These are phyloP conservation scores for Parietaria judaica DNA, from an alignment of 306 rosid genomes.

Conservation along the genomic window DNA sequence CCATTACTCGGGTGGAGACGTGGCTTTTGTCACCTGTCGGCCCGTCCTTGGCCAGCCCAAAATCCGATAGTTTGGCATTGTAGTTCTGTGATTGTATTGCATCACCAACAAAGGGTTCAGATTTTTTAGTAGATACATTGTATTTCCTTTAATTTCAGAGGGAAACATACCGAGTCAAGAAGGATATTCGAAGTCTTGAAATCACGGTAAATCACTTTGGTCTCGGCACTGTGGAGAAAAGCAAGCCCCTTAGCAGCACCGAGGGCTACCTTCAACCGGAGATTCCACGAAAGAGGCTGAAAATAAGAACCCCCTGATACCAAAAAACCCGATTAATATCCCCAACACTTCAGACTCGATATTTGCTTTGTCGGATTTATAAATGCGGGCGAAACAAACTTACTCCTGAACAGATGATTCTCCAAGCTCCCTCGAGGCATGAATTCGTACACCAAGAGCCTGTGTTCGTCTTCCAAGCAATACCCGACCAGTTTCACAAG, in stretches of 20 bases:
- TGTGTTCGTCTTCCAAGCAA: slow-evolving; percentile 49
- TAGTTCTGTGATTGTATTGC: slow-evolving; percentile 27
- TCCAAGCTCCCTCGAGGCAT: slow-evolving; percentile 54
- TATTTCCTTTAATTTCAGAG: too few species aligned
- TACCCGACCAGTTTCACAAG: slow-evolving; percentile 43
- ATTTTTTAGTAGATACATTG: neutral
- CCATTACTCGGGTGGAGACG: slow-evolving; percentile 48
- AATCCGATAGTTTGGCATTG: slow-evolving; percentile 46
- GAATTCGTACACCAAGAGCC: slow-evolving; percentile 47
- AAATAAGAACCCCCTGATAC: slow-evolving; percentile 43
- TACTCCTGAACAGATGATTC: slow-evolving; percentile 47
- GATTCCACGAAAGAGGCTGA: slow-evolving; percentile 50
- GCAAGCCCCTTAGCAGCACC: slow-evolving; percentile 52
- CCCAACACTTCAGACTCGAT: neutral
- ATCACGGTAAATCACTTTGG: slow-evolving; percentile 40
- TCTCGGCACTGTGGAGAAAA: slow-evolving; percentile 42
- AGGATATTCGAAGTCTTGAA: slow-evolving; percentile 43
- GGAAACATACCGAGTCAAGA: slow-evolving; percentile 34
- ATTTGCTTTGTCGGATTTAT: neutral
- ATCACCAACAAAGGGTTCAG: neutral
- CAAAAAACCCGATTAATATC: neutral
- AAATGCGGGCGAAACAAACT: slow-evolving; percentile 3
- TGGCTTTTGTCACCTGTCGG: slow-evolving; percentile 50
- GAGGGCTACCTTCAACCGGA: slow-evolving; percentile 43
- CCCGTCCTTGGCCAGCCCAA: slow-evolving; percentile 52